Base-by-base conservation (phyloP, 257 asterid genomes). In the Ilex asprella region DNA sequence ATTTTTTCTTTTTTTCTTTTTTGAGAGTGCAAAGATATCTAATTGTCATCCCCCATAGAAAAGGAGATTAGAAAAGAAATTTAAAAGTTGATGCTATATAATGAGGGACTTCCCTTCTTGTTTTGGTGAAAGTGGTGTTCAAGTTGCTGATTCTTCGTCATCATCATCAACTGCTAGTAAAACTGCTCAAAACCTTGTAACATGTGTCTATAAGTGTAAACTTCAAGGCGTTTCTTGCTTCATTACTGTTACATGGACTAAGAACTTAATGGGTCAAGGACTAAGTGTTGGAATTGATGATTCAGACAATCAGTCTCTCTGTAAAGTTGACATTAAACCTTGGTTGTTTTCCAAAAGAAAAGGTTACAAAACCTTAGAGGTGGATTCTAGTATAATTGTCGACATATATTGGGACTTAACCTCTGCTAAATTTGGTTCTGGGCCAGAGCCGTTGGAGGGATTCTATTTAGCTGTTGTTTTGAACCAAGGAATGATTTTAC, bases 101-200 rank as follows among this genome's bases (percentile, higher is more conserved):
- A 88, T 83, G 96, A 82, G 79, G 77, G 96, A 87, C 64, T 85
- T 87, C 50, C 92, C 89, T 61, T 87, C 94, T 59, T 87, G 94
- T 77, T 85, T 85, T 49, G 84, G 91, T 52, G 94, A 88, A 58
- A 88, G 71, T 64, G 94, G 91, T n/a, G 81, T 85, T 30, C 91
- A 81, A 74, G 59, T 85, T 44, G 70, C 73, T 3, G 77, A 78
- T 49, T 69, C 84, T 56, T 75, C 93, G 2, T 74, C 82, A 12
- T 72, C 93, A 4, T 74, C 82, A 12, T 72, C 77, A 39, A 60
- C 12, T n/a, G 30, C 77, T 50, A 70, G 35, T 39, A 58, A 56
- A 66, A 54, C 79, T 16, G 59, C 90, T 30, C 94, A 83, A 31
- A 83, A 85, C 63, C 79, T 79, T 3, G 94, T 79, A 6, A 70